These are phyloP conservation scores for Hanseniaspora mollemarum DNA, from an alignment of 805 yeast species.

Conservation along the genomic window DNA sequence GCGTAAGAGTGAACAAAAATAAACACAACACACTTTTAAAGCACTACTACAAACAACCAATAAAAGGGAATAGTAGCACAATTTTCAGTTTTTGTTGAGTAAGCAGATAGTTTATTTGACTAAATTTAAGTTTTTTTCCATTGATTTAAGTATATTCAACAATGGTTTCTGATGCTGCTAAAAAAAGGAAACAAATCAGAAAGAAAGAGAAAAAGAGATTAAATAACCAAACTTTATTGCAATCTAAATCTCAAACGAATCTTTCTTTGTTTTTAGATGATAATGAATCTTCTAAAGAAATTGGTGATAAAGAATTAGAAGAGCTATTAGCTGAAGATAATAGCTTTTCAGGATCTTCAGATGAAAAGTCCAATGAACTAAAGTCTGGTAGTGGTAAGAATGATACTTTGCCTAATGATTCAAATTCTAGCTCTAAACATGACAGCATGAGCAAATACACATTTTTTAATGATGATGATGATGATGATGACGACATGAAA, in stretches of 20 bases:
- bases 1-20: too few relatives aligned
- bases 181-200: conserved; percentile 29
- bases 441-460: conserved; percentile 7
- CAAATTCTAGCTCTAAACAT: not conserved
- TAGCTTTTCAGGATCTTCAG: not conserved
- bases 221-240: conserved; percentile 22
- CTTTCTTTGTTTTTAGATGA: conserved; percentile 2
- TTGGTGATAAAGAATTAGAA: not conserved
- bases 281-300: not conserved
- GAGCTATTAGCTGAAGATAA: conserved; percentile 1
- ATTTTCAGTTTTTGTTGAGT: not conserved
- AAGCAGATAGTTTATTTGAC: not conserved
- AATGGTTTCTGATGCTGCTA: conserved; percentile 28
- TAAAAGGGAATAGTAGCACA: not conserved
- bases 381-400: too few relatives aligned
- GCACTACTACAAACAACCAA: too few relatives aligned
- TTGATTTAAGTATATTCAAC: not conserved
- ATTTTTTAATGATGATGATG: conserved; percentile 11
- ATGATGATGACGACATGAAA: too few relatives aligned
- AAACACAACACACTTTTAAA: too few relatives aligned
- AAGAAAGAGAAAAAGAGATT: conserved; percentile 29
- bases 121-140: not conserved
- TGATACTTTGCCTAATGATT: too few relatives aligned
- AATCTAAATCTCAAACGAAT: conserved; percentile 6
- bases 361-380: not conserved